Conservation (phyloP, 1,284 basidiomycete species). For the Hypsizygus ulmarius region DNA sequence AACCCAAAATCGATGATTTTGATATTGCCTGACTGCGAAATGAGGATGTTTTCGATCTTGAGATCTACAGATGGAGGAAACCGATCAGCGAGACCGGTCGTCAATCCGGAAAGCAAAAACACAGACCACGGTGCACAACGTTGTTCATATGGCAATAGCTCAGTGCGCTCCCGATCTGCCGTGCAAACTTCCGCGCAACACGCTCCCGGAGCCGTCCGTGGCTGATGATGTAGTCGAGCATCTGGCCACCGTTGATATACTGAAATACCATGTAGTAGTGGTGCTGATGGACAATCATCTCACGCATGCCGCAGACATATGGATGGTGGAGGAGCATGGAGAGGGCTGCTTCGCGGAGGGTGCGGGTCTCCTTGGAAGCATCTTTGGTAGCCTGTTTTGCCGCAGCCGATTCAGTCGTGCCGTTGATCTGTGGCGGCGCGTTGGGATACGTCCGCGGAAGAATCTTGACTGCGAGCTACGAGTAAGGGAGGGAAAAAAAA, state of each 20-base stretch:
- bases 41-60: constrained; percentile 99
- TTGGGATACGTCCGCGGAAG: constrained; percentile 78
- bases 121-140: constrained; percentile 86
- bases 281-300: constrained; percentile 93
- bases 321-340: constrained; percentile 96
- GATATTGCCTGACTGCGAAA: constrained; percentile 97
- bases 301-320: constrained; percentile 98
- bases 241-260: constrained; percentile 98
- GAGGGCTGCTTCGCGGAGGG: constrained; percentile 91
- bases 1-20: constrained; percentile 99
- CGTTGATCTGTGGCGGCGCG: constrained; percentile 40
- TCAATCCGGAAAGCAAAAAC: constrained; percentile 14
- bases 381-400: constrained; percentile 87
- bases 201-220: constrained; percentile 95
- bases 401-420: constrained; percentile 50
- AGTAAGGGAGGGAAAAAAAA: constrained; percentile 7
- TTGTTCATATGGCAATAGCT: constrained; percentile 98
- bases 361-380: constrained; percentile 94
- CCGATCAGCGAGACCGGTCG: constrained; percentile 5
- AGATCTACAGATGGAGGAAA: constrained; percentile 55
- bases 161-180: constrained; percentile 94
- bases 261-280: constrained; percentile 99
- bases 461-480: constrained; percentile 95
- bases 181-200: constrained; percentile 93
- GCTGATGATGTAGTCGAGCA: constrained; percentile 99